Base-by-base conservation (phyloP, 2,329 filamentous ascomycete species). In the Pestalotiopsis sp. region DNA sequence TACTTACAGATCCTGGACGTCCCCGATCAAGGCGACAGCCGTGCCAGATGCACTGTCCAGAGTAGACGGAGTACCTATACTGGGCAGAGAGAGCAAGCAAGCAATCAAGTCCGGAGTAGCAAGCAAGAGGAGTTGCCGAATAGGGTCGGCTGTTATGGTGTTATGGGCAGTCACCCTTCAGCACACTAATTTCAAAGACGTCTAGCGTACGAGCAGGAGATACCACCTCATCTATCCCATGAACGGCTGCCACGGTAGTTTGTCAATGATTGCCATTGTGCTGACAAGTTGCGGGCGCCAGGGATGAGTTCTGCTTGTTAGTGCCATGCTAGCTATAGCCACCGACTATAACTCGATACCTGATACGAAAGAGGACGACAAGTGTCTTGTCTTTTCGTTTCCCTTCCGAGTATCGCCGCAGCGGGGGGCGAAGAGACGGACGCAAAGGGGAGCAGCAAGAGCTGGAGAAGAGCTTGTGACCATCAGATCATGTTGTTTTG, bases 31-130 rank as follows among this genome's bases (percentile, higher is more conserved):
- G 27, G 27, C 45, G 17, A n/a, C 20, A 20, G 39, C 23, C 52
- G 23, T 57, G 20, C 64, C 25, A 23, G 14, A 66, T 61, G 56
- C 65, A 66, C 27, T 66, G 57, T 66, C 36, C 59, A 27, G 31
- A 31, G 20, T 17, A 7, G 31, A 17, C 41, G 17, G 56, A 52
- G 45, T 17, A 20, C 45, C 45, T 36, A 36, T 36, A 36, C 31
- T 45, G 41, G 41, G 17, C 4, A 52, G 45, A 52, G 4, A 52
- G 7, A 52, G 45, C 45, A 52, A n/a, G 45, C 45, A 52, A 52
- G 7, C 45, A 23, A 52, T 17, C 45, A 52, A 52, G 45, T 20
- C 17, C 14, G 41, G n/a, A 52, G n/a, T 52, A 52, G 6, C 45
- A 52, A 52, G 45, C 45, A 52, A 12, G 45, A 52, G 45, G 17